phyloP scores from a whole-genome alignment of 441 rosid genomes.

The Macaranga tanarius region DNA sequence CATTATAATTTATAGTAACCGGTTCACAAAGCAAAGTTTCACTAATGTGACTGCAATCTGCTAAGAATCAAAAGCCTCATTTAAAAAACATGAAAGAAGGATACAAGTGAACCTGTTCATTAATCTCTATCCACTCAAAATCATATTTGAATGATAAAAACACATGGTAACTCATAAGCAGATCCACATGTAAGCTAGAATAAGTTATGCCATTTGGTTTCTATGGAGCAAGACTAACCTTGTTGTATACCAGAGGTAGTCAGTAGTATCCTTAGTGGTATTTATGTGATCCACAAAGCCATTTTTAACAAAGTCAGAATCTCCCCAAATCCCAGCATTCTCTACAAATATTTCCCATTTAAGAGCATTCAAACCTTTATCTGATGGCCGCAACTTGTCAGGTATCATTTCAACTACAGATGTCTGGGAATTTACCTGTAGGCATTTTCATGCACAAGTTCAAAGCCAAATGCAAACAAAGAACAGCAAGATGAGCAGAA shows the following conservation, averaged over 20 bases:
- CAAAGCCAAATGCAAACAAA: constrained; percentile 10
- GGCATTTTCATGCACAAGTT: constrained; percentile 19
- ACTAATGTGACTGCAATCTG: neutral
- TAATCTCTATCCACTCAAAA: neutral
- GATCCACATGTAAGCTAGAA: neutral
- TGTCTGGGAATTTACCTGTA: constrained; percentile 67
- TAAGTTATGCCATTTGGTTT: constrained; percentile 4
- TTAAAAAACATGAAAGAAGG: neutral
- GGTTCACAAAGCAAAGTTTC: neutral
- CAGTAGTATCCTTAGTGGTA: constrained; percentile 79
- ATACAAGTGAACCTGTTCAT: neutral
- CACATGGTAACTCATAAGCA: neutral
- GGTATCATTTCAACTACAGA: constrained; percentile 76
- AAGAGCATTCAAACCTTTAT: constrained; percentile 38
- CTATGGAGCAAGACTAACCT: constrained; percentile 51
- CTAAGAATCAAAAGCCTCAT: neutral
- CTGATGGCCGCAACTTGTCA: constrained; percentile 53
- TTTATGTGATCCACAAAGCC: constrained; percentile 78
- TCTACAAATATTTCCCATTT: constrained; percentile 74
- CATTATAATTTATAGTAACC: neutral
- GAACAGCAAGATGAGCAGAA: constrained; percentile 4
- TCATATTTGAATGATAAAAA: constrained; percentile 1
- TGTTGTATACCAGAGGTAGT: constrained; percentile 93
- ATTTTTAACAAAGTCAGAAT: constrained; percentile 56
- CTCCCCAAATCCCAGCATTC: constrained; percentile 83